Evolutionary conservation across 2,329 filamentous ascomycete species (phyloP), one percentile per base, ranked within the genome.

Genomic region (Hyphodiscus sp.): DNA sequence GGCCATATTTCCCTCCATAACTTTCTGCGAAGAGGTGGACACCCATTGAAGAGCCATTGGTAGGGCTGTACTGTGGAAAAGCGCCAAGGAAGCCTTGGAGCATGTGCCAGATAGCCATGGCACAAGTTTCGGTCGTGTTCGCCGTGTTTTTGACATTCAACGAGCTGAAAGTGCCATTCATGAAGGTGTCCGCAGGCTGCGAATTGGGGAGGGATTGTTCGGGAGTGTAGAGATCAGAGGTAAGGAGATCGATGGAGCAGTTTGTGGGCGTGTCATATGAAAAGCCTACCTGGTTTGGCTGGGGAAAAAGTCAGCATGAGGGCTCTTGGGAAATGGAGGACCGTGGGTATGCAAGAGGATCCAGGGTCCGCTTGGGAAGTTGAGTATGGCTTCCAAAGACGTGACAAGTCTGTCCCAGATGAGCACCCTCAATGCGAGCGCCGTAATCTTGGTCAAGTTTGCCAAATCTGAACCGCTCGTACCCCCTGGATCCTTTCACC

Each of bases 251-350:
- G 20, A 82, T 64, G 7, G 83, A 83, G 16, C 79, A 78, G 61
- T 89, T 84, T 9, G 77, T 81, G 8, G 77, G 72, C 23, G 74
- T 76, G 63, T 90, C 87, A 64, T 81, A 83, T 1, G 83, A 87
- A 59, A 86, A 83, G 23, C 82, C 81, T 47, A 89, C 80, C 69
- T 89, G 83, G 57, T 84, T 83, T 20, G 84, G 84, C 79, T 90
- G 38, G 68, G 68, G 68, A 51, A 73, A 72, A 50, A 10, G 55
- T 66, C 56, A 64, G 60, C 33, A 30, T 45, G 18, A 43, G n/a
- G 5, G 33, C 16, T 38, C 33, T 38, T 15, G 33, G 11, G 13
- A 5, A 38, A 38, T 13, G 13, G 33, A 38, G 13, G 33, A 38
- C 5, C 33, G 4, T n/a, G 33, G 2, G 33, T 15, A 13, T 8